A percentile compares a stretch with the other conserved stretches of the same genome.
Evolutionary conservation across 148 eudicot species (phyloP).

Genomic region (Silene conica): DNA sequence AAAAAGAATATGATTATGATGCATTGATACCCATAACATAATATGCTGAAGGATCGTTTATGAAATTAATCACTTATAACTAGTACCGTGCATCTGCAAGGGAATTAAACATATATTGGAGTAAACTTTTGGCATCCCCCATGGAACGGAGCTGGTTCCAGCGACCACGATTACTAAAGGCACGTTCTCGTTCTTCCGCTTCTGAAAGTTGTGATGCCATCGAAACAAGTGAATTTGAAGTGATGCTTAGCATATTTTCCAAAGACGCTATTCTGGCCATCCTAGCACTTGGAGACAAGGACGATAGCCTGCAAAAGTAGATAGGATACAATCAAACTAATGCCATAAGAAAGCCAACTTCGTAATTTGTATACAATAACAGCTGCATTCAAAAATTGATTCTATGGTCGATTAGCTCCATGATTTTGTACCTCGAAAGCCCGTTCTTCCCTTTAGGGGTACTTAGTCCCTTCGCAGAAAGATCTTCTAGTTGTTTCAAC

Average conservation of each 20-base stretch:
- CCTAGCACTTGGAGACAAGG: conserved; percentile 89
- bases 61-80: not conserved
- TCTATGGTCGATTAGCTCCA: not conserved
- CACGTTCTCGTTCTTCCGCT: conserved; percentile 96
- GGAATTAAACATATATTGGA: conserved; percentile 88
- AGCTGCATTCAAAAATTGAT: not conserved
- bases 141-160: conserved; percentile 93
- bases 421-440: conserved; percentile 52
- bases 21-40: not conserved
- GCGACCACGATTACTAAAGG: conserved; percentile 70
- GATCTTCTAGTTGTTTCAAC: conserved; percentile 86
- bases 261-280: conserved; percentile 93
- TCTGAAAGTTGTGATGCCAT: conserved; percentile 99
- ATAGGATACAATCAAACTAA: conserved; percentile 12
- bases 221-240: conserved; percentile 91
- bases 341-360: conserved; percentile 10
- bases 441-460: conserved; percentile 95
- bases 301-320: conserved; percentile 53
- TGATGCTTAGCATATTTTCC: conserved; percentile 84
- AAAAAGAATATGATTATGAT: not conserved
- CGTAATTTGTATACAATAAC: not conserved
- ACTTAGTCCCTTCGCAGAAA: conserved; percentile 80
- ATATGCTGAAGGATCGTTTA: not conserved
- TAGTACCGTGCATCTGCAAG: conserved; percentile 75
- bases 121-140: conserved; percentile 90